Conservation (phyloP, 2,329 filamentous ascomycete species). For the Colletotrichum spaethianum region DNA sequence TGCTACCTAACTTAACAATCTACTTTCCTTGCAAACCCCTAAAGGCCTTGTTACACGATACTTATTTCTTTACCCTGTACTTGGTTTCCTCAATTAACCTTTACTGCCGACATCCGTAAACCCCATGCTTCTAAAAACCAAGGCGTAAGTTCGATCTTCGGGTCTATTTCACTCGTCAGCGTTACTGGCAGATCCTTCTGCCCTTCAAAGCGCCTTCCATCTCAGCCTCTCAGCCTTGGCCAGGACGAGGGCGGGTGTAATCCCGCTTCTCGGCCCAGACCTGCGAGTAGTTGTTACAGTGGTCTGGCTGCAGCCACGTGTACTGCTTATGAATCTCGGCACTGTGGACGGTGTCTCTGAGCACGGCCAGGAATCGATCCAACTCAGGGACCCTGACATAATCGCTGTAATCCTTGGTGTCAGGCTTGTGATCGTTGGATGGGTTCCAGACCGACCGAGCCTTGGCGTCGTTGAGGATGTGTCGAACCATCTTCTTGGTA, state of each 20-base stretch:
- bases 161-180: not conserved
- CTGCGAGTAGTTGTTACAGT: not conserved
- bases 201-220: not conserved
- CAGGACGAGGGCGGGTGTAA: not conserved
- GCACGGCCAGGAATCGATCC: slow-evolving; percentile 9
- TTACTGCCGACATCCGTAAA: not conserved
- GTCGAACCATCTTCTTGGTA: slow-evolving; percentile 6
- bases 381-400: slow-evolving; percentile 31
- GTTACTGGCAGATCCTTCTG: not conserved
- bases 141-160: too few relatives aligned
- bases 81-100: too few relatives aligned
- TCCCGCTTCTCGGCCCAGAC: slow-evolving; percentile 6
- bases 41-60: not conserved
- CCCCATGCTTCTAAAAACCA: not conserved
- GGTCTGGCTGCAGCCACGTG: slow-evolving; percentile 8
- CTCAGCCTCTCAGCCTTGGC: not conserved
- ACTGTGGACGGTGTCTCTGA: slow-evolving; percentile 6
- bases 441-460: slow-evolving; percentile 21
- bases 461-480: slow-evolving; percentile 26
- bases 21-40: not conserved
- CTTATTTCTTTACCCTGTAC: not conserved
- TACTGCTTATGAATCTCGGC: slow-evolving; percentile 24
- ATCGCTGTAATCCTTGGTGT: not conserved
- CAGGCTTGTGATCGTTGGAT: slow-evolving; percentile 5
- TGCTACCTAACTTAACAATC: not conserved